phyloP scores from a whole-genome alignment of 2,329 filamentous ascomycete genomes.

The Aspergillus fructus region DNA sequence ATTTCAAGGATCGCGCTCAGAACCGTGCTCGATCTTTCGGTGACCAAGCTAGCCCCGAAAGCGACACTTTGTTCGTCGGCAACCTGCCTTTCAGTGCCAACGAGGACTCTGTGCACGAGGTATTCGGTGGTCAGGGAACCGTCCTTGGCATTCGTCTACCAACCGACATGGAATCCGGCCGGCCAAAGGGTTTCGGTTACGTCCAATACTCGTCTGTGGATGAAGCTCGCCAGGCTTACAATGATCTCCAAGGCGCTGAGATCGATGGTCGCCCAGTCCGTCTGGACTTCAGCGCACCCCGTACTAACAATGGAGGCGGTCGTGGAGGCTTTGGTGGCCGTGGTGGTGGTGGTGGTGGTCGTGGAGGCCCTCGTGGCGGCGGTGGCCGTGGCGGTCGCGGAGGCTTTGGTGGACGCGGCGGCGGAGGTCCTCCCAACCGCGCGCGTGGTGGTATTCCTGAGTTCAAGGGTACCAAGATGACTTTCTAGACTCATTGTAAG shows the following conservation, averaged over 20 bases:
- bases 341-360: constrained; percentile 52
- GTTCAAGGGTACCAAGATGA: constrained; percentile 78
- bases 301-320: constrained; percentile 58
- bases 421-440: constrained; percentile 50
- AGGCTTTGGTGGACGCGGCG: constrained; percentile 51
- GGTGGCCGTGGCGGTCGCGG: constrained; percentile 50
- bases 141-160: constrained; percentile 82
- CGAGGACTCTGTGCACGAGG: constrained; percentile 71
- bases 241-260: constrained; percentile 68
- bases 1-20: constrained; percentile 63
- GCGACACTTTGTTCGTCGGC: constrained; percentile 85
- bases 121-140: constrained; percentile 69
- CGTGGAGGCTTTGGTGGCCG: constrained; percentile 55
- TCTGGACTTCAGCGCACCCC: constrained; percentile 76
- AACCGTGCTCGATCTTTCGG: constrained; percentile 60
- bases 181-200: constrained; percentile 90
- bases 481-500: constrained; percentile 51
- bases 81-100: constrained; percentile 84
- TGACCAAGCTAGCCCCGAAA: constrained; percentile 75
- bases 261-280: constrained; percentile 73
- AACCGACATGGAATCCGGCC: constrained; percentile 79
- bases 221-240: constrained; percentile 74
- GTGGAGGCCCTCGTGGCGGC: constrained; percentile 51
- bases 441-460: constrained; percentile 59
- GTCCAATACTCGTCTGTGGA: constrained; percentile 79